A percentile compares a stretch with the other conserved stretches of the same genome.
phyloP scores from a whole-genome alignment of 148 eudicot species.

The Persicaria maculosa region DNA sequence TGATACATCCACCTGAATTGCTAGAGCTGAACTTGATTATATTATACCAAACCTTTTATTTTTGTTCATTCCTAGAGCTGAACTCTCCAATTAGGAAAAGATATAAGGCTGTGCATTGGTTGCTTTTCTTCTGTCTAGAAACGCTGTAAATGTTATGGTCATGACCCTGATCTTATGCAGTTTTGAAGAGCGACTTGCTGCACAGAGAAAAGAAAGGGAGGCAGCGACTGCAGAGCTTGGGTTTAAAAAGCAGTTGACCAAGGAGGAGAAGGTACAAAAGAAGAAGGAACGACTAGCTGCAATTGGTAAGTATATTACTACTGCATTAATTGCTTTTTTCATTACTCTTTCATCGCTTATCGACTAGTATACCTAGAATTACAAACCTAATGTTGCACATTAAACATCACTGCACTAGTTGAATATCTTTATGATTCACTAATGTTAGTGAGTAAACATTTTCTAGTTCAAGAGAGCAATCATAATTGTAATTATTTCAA shows the following conservation, averaged over 20 bases:
- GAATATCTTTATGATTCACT: neutral
- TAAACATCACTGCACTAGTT: neutral
- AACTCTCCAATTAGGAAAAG: neutral
- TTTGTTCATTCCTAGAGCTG: neutral
- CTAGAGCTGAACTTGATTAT: neutral
- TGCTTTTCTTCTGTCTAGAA: neutral
- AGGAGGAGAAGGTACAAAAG: conserved; percentile 84
- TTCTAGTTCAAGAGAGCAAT: neutral
- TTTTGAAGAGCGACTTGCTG: conserved; percentile 94
- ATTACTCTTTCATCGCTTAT: neutral
- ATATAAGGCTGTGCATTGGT: neutral
- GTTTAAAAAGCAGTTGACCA: conserved; percentile 77
- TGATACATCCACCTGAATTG: neutral
- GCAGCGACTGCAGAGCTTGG: conserved; percentile 64
- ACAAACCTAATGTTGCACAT: neutral
- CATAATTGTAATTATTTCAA: neutral
- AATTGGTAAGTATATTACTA: conserved; percentile 47
- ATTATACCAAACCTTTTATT: neutral
- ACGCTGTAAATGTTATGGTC: neutral
- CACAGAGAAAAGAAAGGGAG: conserved; percentile 80
- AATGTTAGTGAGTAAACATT: neutral
- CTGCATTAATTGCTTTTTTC: neutral
- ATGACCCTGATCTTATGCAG: conserved; percentile 31
- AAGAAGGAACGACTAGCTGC: conserved; percentile 95
- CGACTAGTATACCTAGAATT: neutral